Evolutionary conservation across 2,329 filamentous ascomycete species (phyloP).

Genomic region (Sporothrix inflata): DNA sequence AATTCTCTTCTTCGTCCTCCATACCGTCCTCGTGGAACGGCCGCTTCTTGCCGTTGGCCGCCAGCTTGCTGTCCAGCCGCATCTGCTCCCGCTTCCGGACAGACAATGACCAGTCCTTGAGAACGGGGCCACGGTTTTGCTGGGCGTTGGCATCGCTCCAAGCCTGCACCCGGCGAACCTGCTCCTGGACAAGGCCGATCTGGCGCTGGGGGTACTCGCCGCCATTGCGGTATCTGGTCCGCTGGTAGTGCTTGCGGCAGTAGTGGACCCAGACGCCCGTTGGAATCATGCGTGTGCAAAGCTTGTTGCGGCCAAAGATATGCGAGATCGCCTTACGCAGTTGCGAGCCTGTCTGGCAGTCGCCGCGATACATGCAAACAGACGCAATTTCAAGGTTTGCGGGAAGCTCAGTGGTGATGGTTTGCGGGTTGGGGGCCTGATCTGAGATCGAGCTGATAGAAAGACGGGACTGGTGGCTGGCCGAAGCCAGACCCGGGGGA

Average conservation of each 20-base stretch:
- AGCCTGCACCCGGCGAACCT: conserved; percentile 63
- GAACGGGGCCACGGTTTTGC: conserved; percentile 46
- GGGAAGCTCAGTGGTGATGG: neutral
- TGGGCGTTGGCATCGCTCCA: conserved; percentile 61
- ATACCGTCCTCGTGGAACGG: conserved; percentile 39
- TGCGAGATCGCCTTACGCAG: conserved; percentile 78
- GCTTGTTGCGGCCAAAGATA: conserved; percentile 82
- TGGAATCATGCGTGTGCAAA: conserved; percentile 71
- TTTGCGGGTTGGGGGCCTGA: neutral
- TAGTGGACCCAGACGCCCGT: conserved; percentile 72
- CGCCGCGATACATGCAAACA: conserved; percentile 58
- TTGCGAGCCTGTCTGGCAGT: conserved; percentile 63
- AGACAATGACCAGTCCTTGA: conserved; percentile 63
- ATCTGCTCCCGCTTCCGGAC: conserved; percentile 67
- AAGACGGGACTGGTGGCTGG: neutral
- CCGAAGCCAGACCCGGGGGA: neutral
- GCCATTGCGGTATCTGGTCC: conserved; percentile 69
- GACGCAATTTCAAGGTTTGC: conserved; percentile 30
- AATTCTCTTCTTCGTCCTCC: conserved; percentile 41
- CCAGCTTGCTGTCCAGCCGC: conserved; percentile 51
- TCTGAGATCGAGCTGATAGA: neutral
- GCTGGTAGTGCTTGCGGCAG: conserved; percentile 83
- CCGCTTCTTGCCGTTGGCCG: conserved; percentile 41
- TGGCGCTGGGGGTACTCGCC: conserved; percentile 64
- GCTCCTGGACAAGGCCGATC: conserved; percentile 64